Base-by-base conservation (phyloP, 2,329 filamentous ascomycete genomes). In the Aspergillus sp. region DNA sequence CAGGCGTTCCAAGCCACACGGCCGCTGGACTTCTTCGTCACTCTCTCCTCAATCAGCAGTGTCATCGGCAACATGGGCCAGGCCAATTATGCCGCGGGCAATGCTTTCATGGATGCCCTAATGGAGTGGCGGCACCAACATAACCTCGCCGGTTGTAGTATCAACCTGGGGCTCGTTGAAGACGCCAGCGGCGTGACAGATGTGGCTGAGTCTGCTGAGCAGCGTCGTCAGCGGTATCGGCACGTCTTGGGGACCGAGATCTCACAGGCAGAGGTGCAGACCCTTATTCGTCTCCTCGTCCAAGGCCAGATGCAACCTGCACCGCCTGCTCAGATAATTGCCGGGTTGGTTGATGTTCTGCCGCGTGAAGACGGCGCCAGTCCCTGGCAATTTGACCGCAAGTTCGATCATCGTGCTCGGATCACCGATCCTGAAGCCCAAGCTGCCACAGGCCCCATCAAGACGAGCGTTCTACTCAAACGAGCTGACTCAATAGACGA, bases 1-100 rank as follows among this genome's bases (percentile, higher is more conserved):
- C n/a, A 49, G 41, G 19, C 23, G 11, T 47, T n/a, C 19, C 13
- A n/a, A 84, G 69, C 74, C 62, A 8, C 39, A 4, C 8, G 8
- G n/a, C 8, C 39, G 13, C 78, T 86, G 66, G 76, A 90, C 69
- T 84, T 86, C 52, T 72, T 92, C 69, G 83, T 89, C 76, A 83
- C 92, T 63, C 75, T 90, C 75, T 86, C 85, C 79, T 77, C 87
- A 67, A 47, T 72, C 3, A 66, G 65, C 2, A 71, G 71, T 13
- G 70, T 57, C 17, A 53, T 71, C 2, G 74, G 72, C 2, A 71
- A 55, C 13, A 61, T 65, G 1, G 70, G 68, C 0, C 66, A 75
- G 58, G 60, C 60, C 50, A 74, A 72, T 49, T 76, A 76, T 58
- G 69, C 67, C 21, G 70, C 72, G 0, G 72, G 67, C 4, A 74